A percentile compares a stretch with the other conserved stretches of the same genome.
Conservation (phyloP, 306 rosid genomes). For the Quercus gilva region DNA sequence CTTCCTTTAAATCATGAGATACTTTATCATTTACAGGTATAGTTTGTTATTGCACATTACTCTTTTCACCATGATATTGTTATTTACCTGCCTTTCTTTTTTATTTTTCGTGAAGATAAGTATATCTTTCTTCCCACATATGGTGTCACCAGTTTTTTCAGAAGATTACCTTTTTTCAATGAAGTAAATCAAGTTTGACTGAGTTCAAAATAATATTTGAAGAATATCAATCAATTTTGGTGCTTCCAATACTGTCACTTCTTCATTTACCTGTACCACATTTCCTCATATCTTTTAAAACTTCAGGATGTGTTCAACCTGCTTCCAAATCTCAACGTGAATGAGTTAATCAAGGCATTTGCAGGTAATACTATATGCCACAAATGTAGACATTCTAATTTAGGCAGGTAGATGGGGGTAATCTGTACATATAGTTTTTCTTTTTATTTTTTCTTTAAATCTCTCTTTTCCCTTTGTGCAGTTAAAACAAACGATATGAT, state of each 20-base stretch:
- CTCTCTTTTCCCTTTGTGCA: conserved; percentile 20
- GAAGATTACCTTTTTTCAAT: no score
- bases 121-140: no score
- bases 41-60: background rate
- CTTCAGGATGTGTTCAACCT: conserved; percentile 61
- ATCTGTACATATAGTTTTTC: background rate
- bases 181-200: no score
- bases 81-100: background rate
- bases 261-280: background rate
- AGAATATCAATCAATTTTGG: background rate
- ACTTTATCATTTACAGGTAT: conserved; percentile 83
- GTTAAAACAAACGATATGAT: conserved; percentile 70
- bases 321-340: conserved; percentile 55
- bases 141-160: no score
- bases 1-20: conserved; percentile 89
- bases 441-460: background rate
- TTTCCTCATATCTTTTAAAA: background rate
- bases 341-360: conserved; percentile 55
- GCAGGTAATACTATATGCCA: conserved; percentile 28
- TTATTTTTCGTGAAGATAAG: no score
- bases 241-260: background rate
- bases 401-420: background rate
- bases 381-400: background rate
- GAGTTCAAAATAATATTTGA: background rate
- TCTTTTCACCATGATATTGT: background rate